Evolutionary conservation across 768 basidiomycete genomes (phyloP).

Genomic region (Lactarius hatsudake): DNA sequence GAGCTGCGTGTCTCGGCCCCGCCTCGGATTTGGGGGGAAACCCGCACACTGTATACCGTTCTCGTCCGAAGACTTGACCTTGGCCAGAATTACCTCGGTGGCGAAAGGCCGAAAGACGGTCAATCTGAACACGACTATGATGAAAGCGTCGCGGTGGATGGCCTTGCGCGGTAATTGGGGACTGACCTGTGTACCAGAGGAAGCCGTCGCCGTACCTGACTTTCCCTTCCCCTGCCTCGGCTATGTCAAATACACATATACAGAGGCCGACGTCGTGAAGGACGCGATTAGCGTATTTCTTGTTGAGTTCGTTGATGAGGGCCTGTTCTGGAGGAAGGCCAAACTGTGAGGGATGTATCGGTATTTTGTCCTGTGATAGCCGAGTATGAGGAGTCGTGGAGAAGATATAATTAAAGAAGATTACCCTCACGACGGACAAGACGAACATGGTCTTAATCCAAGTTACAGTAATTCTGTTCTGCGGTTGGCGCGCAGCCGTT

Average conservation of each 20-base stretch:
- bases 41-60: slow-evolving; percentile 77
- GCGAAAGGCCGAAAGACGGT: slow-evolving; percentile 90
- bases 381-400: not conserved
- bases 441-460: slow-evolving; percentile 32
- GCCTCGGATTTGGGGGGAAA: not conserved
- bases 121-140: slow-evolving; percentile 78
- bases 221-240: slow-evolving; percentile 85
- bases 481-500: not conserved
- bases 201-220: slow-evolving; percentile 93
- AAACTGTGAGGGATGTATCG: slow-evolving; percentile 87
- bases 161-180: not conserved
- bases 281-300: slow-evolving; percentile 92
- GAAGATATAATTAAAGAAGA: not conserved
- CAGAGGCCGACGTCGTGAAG: slow-evolving; percentile 90
- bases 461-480: not conserved
- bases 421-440: slow-evolving; percentile 38
- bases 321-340: slow-evolving; percentile 74
- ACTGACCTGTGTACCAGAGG: slow-evolving; percentile 88
- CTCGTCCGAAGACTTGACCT: slow-evolving; percentile 83
- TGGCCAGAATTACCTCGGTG: slow-evolving; percentile 86
- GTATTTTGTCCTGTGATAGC: slow-evolving; percentile 75
- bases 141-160: slow-evolving; percentile 2
- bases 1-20: not conserved
- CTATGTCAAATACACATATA: slow-evolving; percentile 84
- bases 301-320: slow-evolving; percentile 83